phyloP scores from a whole-genome alignment of 352 stramenopile species.

The Phytophthora fragariae region DNA sequence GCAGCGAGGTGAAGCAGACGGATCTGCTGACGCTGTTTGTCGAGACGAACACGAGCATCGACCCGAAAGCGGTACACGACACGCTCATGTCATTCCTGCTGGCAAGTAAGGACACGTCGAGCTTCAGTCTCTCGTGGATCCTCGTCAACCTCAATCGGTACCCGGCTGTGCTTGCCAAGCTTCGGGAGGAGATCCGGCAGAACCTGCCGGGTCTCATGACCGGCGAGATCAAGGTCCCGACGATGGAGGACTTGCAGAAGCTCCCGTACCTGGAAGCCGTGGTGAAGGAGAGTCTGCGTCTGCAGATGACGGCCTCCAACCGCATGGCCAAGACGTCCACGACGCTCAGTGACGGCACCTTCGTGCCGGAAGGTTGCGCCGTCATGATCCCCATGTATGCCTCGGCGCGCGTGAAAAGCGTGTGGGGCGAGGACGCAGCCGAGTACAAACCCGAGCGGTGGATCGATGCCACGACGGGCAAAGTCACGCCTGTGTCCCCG shows the following conservation, averaged over 20 bases:
- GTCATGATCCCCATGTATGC: slow-evolving; percentile 64
- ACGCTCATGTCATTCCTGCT: slow-evolving; percentile 72
- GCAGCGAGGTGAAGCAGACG: slow-evolving; percentile 26
- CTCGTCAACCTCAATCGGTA: slow-evolving; percentile 67
- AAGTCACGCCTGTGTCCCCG: slow-evolving; percentile 43
- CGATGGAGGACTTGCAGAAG: slow-evolving; percentile 52
- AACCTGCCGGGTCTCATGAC: slow-evolving; percentile 40
- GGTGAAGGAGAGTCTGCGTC: slow-evolving; percentile 68
- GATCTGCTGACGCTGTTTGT: slow-evolving; percentile 49
- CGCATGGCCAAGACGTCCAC: slow-evolving; percentile 46
- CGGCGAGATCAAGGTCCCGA: slow-evolving; percentile 32
- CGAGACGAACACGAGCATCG: slow-evolving; percentile 31
- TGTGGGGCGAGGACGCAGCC: slow-evolving; percentile 63
- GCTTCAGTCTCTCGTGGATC: slow-evolving; percentile 59
- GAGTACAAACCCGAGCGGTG: slow-evolving; percentile 55
- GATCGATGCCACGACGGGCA: slow-evolving; percentile 47
- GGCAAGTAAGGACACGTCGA: slow-evolving; percentile 66
- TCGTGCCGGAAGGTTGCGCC: slow-evolving; percentile 44
- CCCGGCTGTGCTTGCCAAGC: slow-evolving; percentile 48
- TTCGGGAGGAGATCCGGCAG: slow-evolving; percentile 43
- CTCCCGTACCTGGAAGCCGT: slow-evolving; percentile 71
- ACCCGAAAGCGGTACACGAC: slow-evolving; percentile 54
- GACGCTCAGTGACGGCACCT: slow-evolving; percentile 65
- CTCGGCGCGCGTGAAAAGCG: slow-evolving; percentile 40
- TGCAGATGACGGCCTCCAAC: slow-evolving; percentile 51